Evolutionary conservation across 2,329 filamentous ascomycete genomes (phyloP), one percentile per base, ranked within the genome.

Genomic region (Cladosporium phlei): DNA sequence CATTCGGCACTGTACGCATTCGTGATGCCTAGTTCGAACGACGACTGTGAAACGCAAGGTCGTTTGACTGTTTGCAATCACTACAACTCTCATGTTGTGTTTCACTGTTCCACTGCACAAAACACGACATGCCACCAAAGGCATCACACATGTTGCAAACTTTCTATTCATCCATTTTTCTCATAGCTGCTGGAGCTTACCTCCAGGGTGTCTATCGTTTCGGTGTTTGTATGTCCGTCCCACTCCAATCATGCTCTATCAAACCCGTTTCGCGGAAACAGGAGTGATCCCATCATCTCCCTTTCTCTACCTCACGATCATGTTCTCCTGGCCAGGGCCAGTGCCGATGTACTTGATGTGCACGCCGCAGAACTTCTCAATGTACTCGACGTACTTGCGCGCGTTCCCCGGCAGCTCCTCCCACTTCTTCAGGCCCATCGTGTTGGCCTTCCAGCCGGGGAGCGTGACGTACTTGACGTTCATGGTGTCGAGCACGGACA

Each of bases 391-490:
- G 58, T 88, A 88, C 34, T 76, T 76, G 49, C 76, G 73, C 16
- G 83, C 83, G 58, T 82, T 72, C 59, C 70, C 68, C 5, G 85
- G 84, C 32, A 88, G 69, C 24, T 83, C 79, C 33, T 77, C 73
- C 59, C 73, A 88, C 51, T 68, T 74, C 63, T 75, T 80, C 43
- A 73, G 70, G 38, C 76, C 73, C 5, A 79, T 80, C 0, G 80
- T 88, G 27, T 76, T 70, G 59, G 71, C 73, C 59, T 85, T 74
- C 85, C 85, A 89, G 38, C 85, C 85, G 14, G 77, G 74, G 49
- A 89, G 66, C 44, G 81, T 83, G 57, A 80, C 73, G 67, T 88
- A 88, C 28, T 79, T 73, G 14, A 86, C 79, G 59, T 84, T 76
- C 46, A 79, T 74, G 43, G 72, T 69, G 21, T 76, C 75, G 12